Conservation (phyloP, 176 grass and related monocot genomes). For the Themeda triandra region DNA sequence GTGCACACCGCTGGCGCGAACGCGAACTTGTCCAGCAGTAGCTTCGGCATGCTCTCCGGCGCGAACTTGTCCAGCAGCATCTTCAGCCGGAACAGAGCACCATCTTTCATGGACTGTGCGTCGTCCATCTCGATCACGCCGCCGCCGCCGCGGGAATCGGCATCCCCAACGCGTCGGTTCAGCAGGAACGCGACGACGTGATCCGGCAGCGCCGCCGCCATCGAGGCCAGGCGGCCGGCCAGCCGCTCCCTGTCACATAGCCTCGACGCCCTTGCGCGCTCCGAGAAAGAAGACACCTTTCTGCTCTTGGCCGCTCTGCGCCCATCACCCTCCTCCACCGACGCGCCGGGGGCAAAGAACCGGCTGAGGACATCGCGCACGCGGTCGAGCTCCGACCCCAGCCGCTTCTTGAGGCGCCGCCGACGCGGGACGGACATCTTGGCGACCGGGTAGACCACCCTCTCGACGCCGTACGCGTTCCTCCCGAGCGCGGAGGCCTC, state of each 20-base stretch:
- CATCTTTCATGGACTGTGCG: not conserved
- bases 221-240: not conserved
- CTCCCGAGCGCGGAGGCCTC: not conserved
- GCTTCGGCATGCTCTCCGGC: not conserved
- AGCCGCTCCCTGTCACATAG: not conserved
- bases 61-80: constrained; percentile 19
- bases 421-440: not conserved
- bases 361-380: constrained; percentile 5
- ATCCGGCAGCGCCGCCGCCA: constrained; percentile 24
- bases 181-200: not conserved
- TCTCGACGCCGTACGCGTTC: constrained; percentile 17
- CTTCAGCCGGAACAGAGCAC: constrained; percentile 2
- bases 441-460: not conserved
- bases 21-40: not conserved
- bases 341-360: not conserved
- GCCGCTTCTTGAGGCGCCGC: constrained; percentile 3
- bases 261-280: not conserved
- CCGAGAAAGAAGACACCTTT: not conserved
- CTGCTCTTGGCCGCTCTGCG: not conserved
- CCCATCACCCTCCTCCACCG: not conserved
- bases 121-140: not conserved
- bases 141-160: not conserved
- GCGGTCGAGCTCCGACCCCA: constrained; percentile 21
- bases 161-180: not conserved
- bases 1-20: not conserved